These are phyloP conservation scores for Colletotrichum tropicale DNA, from an alignment of 2,329 filamentous ascomycete species.

Conservation along the genomic window DNA sequence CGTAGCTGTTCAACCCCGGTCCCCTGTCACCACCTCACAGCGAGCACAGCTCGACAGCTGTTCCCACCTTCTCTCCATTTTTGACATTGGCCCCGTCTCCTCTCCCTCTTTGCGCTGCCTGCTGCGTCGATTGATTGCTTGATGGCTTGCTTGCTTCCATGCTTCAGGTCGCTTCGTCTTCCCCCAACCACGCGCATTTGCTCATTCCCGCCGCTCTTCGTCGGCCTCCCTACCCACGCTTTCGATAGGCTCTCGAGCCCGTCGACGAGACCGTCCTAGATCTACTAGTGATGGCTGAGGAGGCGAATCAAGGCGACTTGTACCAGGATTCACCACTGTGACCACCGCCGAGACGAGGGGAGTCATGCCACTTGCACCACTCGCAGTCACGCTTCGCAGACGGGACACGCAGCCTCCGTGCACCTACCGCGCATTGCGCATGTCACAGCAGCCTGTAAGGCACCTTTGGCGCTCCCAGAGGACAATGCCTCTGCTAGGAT, in stretches of 20 bases:
- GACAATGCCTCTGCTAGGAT: neutral
- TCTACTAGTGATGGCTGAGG: neutral
- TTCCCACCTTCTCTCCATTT: neutral
- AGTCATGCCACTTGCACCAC: conserved; percentile 4
- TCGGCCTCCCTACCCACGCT: neutral
- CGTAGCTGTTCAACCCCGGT: conserved; percentile 22
- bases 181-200: conserved; percentile 13
- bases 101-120: neutral
- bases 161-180: neutral
- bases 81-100: neutral
- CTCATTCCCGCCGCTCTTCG: conserved; percentile 4
- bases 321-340: conserved; percentile 12
- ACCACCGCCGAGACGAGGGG: conserved; percentile 10
- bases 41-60: neutral
- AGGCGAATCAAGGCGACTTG: conserved; percentile 15
- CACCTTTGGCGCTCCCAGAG: conserved; percentile 10
- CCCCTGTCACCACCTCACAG: neutral
- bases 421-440: conserved; percentile 4
- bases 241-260: conserved; percentile 11
- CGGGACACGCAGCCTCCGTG: neutral
- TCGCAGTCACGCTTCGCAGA: neutral
- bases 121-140: neutral
- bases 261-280: neutral
- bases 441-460: conserved; percentile 17
- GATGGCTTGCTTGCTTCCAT: neutral